A percentile compares a stretch with the other conserved stretches of the same genome.
These are phyloP conservation scores for Houttuynia cordata DNA, from an alignment of 164 flowering plant species.

Conservation along the genomic window DNA sequence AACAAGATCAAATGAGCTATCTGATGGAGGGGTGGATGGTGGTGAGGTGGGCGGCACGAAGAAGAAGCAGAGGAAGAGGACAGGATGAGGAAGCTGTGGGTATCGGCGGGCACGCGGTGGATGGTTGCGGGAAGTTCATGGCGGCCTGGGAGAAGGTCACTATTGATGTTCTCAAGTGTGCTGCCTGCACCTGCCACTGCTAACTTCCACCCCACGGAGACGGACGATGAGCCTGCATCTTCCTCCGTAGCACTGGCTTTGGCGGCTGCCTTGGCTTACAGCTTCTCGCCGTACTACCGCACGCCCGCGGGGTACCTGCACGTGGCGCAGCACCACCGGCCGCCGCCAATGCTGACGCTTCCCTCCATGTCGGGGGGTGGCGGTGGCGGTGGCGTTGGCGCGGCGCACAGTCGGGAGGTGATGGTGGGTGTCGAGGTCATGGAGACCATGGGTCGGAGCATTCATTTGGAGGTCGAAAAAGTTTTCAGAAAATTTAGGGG, in stretches of 20 bases:
- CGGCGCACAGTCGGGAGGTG: slow-evolving; percentile 18
- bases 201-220: slow-evolving; percentile 61
- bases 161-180: slow-evolving; percentile 55
- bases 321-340: slow-evolving; percentile 13
- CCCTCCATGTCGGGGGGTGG: slow-evolving; percentile 48
- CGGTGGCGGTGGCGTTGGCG: too few relatives aligned
- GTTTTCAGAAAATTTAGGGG: too few relatives aligned
- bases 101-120: slow-evolving; percentile 55
- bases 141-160: slow-evolving; percentile 48
- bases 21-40: too few relatives aligned
- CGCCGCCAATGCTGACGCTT: slow-evolving; percentile 28
- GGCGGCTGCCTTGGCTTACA: not conserved
- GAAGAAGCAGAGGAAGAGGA: too few relatives aligned
- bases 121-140: slow-evolving; percentile 79
- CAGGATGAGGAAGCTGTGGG: too few relatives aligned
- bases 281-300: slow-evolving; percentile 25
- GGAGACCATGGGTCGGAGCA: too few relatives aligned
- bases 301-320: slow-evolving; percentile 38
- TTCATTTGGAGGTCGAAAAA: too few relatives aligned
- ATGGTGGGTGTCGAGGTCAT: too few relatives aligned
- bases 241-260: not conserved
- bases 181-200: slow-evolving; percentile 73
- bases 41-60: too few relatives aligned
- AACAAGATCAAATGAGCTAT: too few relatives aligned
- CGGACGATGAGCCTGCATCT: slow-evolving; percentile 8